Percentiles rank a stretch among this genome's conserved stretches.
These are phyloP conservation scores for Chytridiales sp. DNA, from an alignment of 371 early-diverging fungal genomes.

Conservation along the genomic window DNA sequence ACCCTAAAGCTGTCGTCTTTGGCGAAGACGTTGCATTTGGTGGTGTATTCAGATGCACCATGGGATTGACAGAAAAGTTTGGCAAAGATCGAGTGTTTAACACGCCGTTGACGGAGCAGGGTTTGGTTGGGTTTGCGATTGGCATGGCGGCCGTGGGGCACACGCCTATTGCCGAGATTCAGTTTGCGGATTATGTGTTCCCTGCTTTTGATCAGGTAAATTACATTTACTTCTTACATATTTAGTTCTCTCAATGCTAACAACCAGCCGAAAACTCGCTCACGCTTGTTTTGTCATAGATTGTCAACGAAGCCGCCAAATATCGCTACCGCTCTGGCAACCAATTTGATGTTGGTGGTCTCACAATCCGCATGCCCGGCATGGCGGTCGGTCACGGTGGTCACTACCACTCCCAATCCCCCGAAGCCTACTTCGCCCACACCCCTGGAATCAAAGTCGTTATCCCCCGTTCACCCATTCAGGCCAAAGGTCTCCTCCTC, in stretches of 20 bases:
- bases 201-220: slow-evolving; percentile 96
- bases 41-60: slow-evolving; percentile 95
- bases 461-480: slow-evolving; percentile 90
- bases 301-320: slow-evolving; percentile 99
- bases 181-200: slow-evolving; percentile 97
- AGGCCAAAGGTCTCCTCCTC: slow-evolving; percentile 94
- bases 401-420: slow-evolving; percentile 94
- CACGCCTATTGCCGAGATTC: slow-evolving; percentile 97
- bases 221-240: too few relatives aligned
- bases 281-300: too few relatives aligned
- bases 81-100: slow-evolving; percentile 90
- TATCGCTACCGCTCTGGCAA: slow-evolving; percentile 95
- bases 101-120: slow-evolving; percentile 95
- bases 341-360: slow-evolving; percentile 86
- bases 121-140: slow-evolving; percentile 96
- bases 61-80: slow-evolving; percentile 88
- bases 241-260: too few relatives aligned
- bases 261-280: too few relatives aligned
- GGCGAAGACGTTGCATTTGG: slow-evolving; percentile 98
- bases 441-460: slow-evolving; percentile 95
- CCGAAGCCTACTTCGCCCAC: slow-evolving; percentile 96
- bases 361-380: slow-evolving; percentile 91
- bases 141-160: slow-evolving; percentile 96
- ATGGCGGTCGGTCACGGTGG: slow-evolving; percentile 98
- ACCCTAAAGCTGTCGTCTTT: slow-evolving; percentile 91